These are phyloP conservation scores for Carex pumila DNA, from an alignment of 176 grass and related monocot species.

Conservation along the genomic window DNA sequence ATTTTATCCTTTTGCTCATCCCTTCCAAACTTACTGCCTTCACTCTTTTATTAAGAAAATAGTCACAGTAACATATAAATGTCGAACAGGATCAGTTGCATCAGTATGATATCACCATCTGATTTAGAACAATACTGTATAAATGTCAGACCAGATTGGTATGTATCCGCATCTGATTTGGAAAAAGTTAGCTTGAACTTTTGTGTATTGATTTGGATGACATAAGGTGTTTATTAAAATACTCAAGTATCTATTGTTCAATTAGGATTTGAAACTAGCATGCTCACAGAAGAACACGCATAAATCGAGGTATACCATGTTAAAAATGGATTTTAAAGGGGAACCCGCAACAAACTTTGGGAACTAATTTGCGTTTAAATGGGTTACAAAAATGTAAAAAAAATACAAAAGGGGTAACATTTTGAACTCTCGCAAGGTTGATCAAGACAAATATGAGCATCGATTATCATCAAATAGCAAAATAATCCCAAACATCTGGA, in stretches of 20 bases:
- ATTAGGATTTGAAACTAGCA: background rate
- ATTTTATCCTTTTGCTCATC: background rate
- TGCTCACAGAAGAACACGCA: background rate
- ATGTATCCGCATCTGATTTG: background rate
- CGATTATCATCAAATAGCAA: too few relatives aligned
- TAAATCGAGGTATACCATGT: background rate
- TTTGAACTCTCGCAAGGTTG: background rate
- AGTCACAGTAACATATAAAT: background rate
- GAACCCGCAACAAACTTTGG: background rate
- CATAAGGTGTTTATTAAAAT: slow-evolving; percentile 9
- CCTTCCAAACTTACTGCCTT: background rate
- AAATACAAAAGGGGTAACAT: background rate
- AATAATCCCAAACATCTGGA: background rate
- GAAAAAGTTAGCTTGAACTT: background rate
- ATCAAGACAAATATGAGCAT: background rate
- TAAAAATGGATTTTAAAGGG: background rate
- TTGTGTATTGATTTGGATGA: background rate
- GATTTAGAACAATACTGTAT: background rate
- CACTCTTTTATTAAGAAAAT: background rate
- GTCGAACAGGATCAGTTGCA: background rate
- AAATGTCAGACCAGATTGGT: background rate
- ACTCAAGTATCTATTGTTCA: background rate
- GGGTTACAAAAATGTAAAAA: background rate
- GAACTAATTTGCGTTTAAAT: background rate
- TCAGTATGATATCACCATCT: background rate